Evolutionary conservation across 768 basidiomycete genomes (phyloP).

Genomic region (Tricholoma flavovirens): DNA sequence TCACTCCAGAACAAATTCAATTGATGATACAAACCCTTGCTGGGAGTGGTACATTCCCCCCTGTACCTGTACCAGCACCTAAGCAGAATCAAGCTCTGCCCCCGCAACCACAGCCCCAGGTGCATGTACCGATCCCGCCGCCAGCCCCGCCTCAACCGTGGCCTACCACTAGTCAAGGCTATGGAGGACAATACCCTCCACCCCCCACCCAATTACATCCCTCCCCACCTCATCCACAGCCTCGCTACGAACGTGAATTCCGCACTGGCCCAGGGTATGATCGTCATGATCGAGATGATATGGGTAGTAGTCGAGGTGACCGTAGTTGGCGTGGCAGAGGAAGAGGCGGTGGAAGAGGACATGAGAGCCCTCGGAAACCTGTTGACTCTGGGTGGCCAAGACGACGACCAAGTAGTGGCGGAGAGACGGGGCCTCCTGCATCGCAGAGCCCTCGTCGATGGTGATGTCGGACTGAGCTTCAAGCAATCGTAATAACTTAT

Average conservation of each 20-base stretch:
- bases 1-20: slow-evolving; percentile 75
- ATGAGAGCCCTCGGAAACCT: slow-evolving; percentile 27
- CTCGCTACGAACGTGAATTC: slow-evolving; percentile 10
- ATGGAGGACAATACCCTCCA: slow-evolving; percentile 11
- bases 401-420: slow-evolving; percentile 25
- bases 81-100: slow-evolving; percentile 9
- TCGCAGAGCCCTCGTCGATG: slow-evolving; percentile 16
- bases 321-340: slow-evolving; percentile 30
- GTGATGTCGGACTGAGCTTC: not conserved
- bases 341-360: slow-evolving; percentile 29
- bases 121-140: slow-evolving; percentile 10
- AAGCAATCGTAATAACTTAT: not conserved
- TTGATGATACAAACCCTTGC: slow-evolving; percentile 57
- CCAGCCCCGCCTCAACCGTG: slow-evolving; percentile 16
- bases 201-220: not conserved
- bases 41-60: slow-evolving; percentile 25
- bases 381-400: slow-evolving; percentile 60
- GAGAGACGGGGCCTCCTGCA: slow-evolving; percentile 18
- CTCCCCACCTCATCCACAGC: slow-evolving; percentile 10
- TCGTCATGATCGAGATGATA: slow-evolving; percentile 28
- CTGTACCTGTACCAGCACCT: slow-evolving; percentile 14
- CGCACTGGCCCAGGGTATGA: slow-evolving; percentile 24
- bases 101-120: not conserved
- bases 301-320: not conserved
- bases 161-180: slow-evolving; percentile 7